A percentile compares a stretch with the other conserved stretches of the same genome.
phyloP scores from a whole-genome alignment of 2,329 filamentous ascomycete species.

The Rhinocladiella mackenziei region DNA sequence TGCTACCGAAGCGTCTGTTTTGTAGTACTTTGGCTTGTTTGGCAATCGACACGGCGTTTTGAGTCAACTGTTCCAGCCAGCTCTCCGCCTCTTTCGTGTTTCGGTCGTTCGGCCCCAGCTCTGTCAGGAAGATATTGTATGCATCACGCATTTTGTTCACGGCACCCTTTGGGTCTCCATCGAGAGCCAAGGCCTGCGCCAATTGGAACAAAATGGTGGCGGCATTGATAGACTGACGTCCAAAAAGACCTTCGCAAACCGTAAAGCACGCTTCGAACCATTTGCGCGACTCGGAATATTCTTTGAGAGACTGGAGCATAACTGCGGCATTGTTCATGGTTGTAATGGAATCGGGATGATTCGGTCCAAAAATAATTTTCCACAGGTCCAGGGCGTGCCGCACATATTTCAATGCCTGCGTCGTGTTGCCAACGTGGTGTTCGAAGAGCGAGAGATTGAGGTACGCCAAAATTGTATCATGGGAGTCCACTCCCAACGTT shows the following conservation, averaged over 20 bases:
- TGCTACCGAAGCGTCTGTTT: conserved; percentile 64
- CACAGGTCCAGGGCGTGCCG: conserved; percentile 90
- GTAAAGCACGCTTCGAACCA: conserved; percentile 94
- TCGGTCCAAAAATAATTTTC: conserved; percentile 92
- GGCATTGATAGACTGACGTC: conserved; percentile 83
- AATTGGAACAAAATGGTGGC: conserved; percentile 96
- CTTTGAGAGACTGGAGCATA: conserved; percentile 94
- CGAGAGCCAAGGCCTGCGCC: conserved; percentile 89
- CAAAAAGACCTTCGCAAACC: conserved; percentile 85
- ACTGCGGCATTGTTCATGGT: conserved; percentile 98
- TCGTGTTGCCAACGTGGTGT: conserved; percentile 87
- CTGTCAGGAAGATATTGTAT: conserved; percentile 86
- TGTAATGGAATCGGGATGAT: conserved; percentile 95
- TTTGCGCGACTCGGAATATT: conserved; percentile 86
- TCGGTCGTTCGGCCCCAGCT: conserved; percentile 84
- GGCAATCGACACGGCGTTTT: conserved; percentile 89
- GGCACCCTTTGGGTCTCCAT: conserved; percentile 87
- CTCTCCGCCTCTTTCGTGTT: conserved; percentile 97
- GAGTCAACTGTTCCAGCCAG: conserved; percentile 93
- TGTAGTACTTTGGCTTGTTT: conserved; percentile 88
- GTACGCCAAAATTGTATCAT: conserved; percentile 91
- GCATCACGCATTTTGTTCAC: conserved; percentile 93
- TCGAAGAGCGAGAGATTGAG: conserved; percentile 93
- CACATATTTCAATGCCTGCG: conserved; percentile 78
- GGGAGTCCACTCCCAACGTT: conserved; percentile 86